Evolutionary conservation across 2,329 filamentous ascomycete species (phyloP), one percentile per base, ranked within the genome.

Genomic region (Botrytis paeoniae): DNA sequence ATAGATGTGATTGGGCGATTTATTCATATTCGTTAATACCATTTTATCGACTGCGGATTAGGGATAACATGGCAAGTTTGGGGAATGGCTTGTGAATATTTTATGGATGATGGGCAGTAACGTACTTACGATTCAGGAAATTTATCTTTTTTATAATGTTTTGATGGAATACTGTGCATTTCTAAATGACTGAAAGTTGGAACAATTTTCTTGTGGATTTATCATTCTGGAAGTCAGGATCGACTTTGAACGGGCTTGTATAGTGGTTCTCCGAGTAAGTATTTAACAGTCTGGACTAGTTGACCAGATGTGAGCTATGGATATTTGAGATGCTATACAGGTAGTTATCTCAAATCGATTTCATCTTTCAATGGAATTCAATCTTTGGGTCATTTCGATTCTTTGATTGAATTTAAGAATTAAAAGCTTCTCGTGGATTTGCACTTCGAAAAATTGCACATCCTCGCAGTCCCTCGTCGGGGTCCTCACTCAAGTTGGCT

Each of bases 11-110:
- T 68, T 22, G 62, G 70, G 39, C 39, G 35, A 45, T 72, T 66
- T 68, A 54, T 61, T 72, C 70, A 70, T 74, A 62, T 75, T 74
- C 74, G 65, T 76, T 74, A 79, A 79, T 78, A 78, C 76, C 75
- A 78, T 71, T 78, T 72, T 72, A 39, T 72, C 62, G 62, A 39
- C 70, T 68, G 60, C 61, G 57, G 72, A 66, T 35, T 48, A 45
- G 63, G 70, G 45, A 32, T 68, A 72, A 45, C 37, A 59, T 72
- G 64, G 70, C 70, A 72, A 48, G 51, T 45, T 68, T 62, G 45
- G 57, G 69, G 69, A 63, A 54, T 70, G 32, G 59, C 69, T 70
- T 70, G 59, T 70, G 69, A 61, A 63, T 54, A 60, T n/a, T 61
- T 29, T 64, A 70, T 51, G 70, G 39, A 68, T 68, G 35, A 41